Percentiles rank a stretch among this genome's conserved stretches.
phyloP scores from a whole-genome alignment of 768 basidiomycete species.

The Tylopilus subfusipes region DNA sequence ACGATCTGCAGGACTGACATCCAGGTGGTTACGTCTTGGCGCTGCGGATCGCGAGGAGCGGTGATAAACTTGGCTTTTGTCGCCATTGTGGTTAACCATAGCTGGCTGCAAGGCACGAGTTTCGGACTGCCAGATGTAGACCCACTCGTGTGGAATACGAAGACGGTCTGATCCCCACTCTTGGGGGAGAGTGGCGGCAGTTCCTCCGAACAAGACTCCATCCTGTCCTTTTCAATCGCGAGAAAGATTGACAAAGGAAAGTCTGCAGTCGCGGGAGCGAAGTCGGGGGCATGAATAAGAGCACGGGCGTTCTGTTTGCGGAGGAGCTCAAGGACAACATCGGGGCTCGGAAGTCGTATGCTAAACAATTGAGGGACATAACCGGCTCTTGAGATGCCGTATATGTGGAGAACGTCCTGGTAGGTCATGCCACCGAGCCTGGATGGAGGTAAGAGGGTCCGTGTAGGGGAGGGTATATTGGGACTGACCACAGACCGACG shows the following conservation, averaged over 20 bases:
- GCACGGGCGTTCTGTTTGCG: conserved; percentile 58
- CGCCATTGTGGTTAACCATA: conserved; percentile 58
- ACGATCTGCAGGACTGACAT: conserved; percentile 49
- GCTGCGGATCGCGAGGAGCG: conserved; percentile 44
- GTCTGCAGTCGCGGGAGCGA: conserved; percentile 38
- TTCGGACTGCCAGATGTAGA: conserved; percentile 84
- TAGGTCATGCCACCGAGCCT: conserved; percentile 78
- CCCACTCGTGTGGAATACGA: conserved; percentile 79
- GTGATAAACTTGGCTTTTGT: conserved; percentile 56
- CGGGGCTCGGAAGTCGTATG: conserved; percentile 69
- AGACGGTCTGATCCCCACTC: conserved; percentile 43
- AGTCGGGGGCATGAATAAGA: conserved; percentile 61
- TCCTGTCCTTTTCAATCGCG: conserved; percentile 39
- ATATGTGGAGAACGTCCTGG: conserved; percentile 67
- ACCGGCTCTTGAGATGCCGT: conserved; percentile 71
- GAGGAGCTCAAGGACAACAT: conserved; percentile 67
- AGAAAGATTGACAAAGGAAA: conserved; percentile 51
- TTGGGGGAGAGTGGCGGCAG: conserved; percentile 43
- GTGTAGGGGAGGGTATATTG: background rate
- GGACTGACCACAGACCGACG: conserved; percentile 68
- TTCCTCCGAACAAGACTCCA: conserved; percentile 35
- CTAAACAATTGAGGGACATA: conserved; percentile 78
- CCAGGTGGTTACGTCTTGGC: conserved; percentile 67
- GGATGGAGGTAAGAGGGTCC: conserved; percentile 11
- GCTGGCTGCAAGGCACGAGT: conserved; percentile 66